Evolutionary conservation across 768 basidiomycete genomes (phyloP).

Genomic region (Botryobasidium botryosum): DNA sequence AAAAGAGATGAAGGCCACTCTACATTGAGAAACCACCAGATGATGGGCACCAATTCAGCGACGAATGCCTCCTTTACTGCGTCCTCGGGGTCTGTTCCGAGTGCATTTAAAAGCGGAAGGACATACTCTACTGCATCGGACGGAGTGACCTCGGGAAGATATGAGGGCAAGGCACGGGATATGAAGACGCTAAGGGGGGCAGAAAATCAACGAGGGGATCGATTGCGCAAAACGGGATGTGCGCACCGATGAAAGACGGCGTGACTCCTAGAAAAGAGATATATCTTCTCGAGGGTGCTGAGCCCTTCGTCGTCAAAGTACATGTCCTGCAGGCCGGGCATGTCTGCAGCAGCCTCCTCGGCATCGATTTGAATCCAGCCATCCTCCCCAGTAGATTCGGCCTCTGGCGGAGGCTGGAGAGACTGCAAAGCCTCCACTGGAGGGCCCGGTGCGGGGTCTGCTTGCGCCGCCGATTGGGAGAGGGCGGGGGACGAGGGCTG

Average conservation of each 20-base stretch:
- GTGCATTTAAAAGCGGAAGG: constrained; percentile 66
- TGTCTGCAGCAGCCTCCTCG: neutral
- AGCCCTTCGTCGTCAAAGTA: constrained; percentile 63
- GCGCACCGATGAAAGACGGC: constrained; percentile 40
- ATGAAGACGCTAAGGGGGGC: constrained; percentile 48
- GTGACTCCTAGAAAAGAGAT: constrained; percentile 70
- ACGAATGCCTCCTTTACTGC: constrained; percentile 77
- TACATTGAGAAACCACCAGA: constrained; percentile 78
- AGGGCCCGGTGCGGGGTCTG: too few species aligned
- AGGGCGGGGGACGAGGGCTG: too few species aligned
- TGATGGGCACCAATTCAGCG: constrained; percentile 55
- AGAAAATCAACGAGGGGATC: neutral
- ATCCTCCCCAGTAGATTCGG: too few species aligned
- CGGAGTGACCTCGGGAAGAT: constrained; percentile 58
- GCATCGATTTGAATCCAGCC: too few species aligned
- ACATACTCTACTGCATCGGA: constrained; percentile 88
- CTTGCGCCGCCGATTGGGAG: too few species aligned
- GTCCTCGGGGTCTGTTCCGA: constrained; percentile 83
- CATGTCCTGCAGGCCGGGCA: too few species aligned
- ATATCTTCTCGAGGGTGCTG: constrained; percentile 78
- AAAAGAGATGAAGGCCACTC: neutral
- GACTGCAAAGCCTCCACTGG: too few species aligned
- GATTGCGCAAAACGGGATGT: neutral
- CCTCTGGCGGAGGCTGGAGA: too few species aligned
- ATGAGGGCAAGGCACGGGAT: constrained; percentile 61